phyloP scores from a whole-genome alignment of 192 early-diverging fungal genomes.

The Umbelopsis sp. region DNA sequence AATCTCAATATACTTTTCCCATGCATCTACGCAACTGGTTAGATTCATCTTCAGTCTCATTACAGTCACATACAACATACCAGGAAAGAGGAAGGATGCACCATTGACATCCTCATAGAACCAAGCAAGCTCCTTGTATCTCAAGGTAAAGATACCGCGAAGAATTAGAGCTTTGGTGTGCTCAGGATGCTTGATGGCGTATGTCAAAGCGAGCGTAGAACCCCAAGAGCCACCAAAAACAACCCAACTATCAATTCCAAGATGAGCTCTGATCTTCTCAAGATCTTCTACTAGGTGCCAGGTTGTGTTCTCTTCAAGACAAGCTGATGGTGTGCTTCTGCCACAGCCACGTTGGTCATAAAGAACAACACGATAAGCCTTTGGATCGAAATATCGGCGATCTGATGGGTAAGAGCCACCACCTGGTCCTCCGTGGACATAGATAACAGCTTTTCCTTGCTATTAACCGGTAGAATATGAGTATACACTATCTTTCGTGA shows the following conservation, averaged over 20 bases:
- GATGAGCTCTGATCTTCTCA: slow-evolving; percentile 61
- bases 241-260: slow-evolving; percentile 71
- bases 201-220: slow-evolving; percentile 53
- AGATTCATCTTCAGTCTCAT: not conserved
- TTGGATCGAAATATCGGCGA: slow-evolving; percentile 55
- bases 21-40: slow-evolving; percentile 41
- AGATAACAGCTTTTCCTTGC: slow-evolving; percentile 55
- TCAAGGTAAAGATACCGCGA: slow-evolving; percentile 67
- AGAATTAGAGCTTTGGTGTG: slow-evolving; percentile 68
- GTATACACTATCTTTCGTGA: too few relatives aligned
- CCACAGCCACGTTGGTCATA: slow-evolving; percentile 72
- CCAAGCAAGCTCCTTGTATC: slow-evolving; percentile 59
- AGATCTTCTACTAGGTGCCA: slow-evolving; percentile 69
- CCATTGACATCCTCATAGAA: slow-evolving; percentile 69
- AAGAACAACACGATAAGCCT: slow-evolving; percentile 63
- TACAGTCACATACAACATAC: slow-evolving; percentile 16
- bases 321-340: slow-evolving; percentile 66
- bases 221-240: slow-evolving; percentile 81
- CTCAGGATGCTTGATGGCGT: slow-evolving; percentile 63
- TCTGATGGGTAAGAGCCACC: slow-evolving; percentile 59
- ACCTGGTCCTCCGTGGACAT: slow-evolving; percentile 61
- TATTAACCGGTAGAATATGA: not conserved
- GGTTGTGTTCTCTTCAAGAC: slow-evolving; percentile 67
- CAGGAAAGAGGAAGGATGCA: slow-evolving; percentile 66
- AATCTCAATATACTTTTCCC: slow-evolving; percentile 58